Conservation (phyloP, 768 basidiomycete genomes). For the Galerina sulciceps region DNA sequence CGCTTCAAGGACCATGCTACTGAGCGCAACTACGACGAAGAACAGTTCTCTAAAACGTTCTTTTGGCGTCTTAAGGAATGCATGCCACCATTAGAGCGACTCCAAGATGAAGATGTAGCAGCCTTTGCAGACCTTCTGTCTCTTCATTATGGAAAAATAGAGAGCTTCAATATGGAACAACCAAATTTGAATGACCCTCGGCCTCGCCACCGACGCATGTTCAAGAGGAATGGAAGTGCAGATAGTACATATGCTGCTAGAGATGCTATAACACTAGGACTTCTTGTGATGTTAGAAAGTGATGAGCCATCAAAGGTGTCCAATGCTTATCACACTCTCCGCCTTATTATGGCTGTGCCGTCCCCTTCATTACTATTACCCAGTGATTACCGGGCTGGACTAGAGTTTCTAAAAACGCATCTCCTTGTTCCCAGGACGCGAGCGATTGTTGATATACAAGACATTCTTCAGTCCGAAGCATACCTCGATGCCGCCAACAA, state of each 20-base stretch:
- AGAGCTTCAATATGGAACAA: constrained; percentile 61
- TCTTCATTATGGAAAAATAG: constrained; percentile 60
- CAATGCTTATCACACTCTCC: constrained; percentile 67
- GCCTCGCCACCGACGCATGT: constrained; percentile 37
- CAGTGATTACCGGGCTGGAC: constrained; percentile 44
- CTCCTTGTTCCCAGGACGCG: constrained; percentile 36
- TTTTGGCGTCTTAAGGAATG: constrained; percentile 88
- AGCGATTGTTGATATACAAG: constrained; percentile 38
- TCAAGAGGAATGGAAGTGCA: constrained; percentile 9
- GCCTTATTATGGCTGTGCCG: constrained; percentile 53
- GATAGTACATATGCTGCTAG: constrained; percentile 37
- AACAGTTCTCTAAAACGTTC: constrained; percentile 57
- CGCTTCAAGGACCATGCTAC: constrained; percentile 57
- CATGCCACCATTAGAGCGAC: constrained; percentile 56
- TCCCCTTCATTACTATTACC: constrained; percentile 34
- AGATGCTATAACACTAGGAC: constrained; percentile 52
- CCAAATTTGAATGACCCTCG: constrained; percentile 46
- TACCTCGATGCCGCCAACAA: constrained; percentile 46
- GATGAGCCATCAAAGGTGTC: constrained; percentile 52
- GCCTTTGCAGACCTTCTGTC: constrained; percentile 74
- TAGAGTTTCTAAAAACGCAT: constrained; percentile 54
- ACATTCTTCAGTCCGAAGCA: constrained; percentile 35
- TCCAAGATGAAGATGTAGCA: constrained; percentile 71
- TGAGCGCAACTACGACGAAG: constrained; percentile 29
- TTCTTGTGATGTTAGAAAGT: constrained; percentile 64